phyloP scores from a whole-genome alignment of 2,329 filamentous ascomycete species.

The Alternaria alternata region DNA sequence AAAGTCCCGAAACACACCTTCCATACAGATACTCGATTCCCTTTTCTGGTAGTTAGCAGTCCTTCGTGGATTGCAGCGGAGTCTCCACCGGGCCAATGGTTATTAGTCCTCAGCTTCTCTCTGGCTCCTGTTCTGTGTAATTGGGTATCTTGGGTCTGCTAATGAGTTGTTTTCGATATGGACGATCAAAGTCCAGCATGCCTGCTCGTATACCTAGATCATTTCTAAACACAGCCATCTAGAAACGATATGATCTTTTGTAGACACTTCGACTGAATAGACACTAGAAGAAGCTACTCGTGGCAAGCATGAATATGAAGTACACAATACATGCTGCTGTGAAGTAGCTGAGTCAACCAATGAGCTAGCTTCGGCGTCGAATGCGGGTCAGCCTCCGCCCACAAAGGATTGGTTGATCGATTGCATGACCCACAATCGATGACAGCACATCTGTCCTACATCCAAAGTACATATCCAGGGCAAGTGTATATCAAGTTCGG shows the following conservation, averaged over 20 bases:
- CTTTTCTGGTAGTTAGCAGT: not conserved
- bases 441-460: slow-evolving; percentile 4
- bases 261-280: not conserved
- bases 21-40: not conserved
- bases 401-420: not conserved
- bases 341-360: not conserved
- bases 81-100: not conserved
- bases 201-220: not conserved
- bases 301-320: not conserved
- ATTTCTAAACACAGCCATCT: not conserved
- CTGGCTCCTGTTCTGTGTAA: too few relatives aligned
- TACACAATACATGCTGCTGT: not conserved
- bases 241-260: not conserved
- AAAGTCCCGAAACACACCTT: not conserved
- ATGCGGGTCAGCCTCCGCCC: not conserved
- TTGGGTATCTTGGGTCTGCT: not conserved
- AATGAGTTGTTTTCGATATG: not conserved
- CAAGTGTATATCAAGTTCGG: not conserved
- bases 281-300: not conserved
- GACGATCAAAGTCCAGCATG: not conserved
- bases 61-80: not conserved
- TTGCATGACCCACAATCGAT: not conserved
- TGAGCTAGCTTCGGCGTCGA: not conserved
- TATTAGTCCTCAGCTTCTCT: not conserved
- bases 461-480: not conserved